Conservation (phyloP, 208 protist genomes). For the Leishmania gerbilli region DNA sequence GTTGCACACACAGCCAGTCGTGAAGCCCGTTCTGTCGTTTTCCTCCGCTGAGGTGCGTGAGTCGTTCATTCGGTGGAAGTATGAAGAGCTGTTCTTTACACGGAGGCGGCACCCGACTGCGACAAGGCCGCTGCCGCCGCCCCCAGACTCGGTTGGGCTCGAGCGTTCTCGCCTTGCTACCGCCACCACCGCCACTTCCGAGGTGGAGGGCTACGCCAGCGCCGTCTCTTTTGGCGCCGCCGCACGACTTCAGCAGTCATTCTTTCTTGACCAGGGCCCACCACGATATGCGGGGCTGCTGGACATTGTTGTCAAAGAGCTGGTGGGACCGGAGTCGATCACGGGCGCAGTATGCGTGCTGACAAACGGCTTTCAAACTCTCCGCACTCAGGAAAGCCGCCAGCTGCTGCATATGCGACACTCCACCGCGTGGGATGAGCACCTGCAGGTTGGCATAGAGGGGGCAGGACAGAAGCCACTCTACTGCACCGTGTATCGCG, state of each 20-base stretch:
- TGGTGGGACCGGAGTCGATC: slow-evolving; percentile 35
- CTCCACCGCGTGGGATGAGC: slow-evolving; percentile 64
- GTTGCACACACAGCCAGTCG: slow-evolving; percentile 19
- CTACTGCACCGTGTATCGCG: slow-evolving; percentile 57
- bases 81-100: slow-evolving; percentile 61
- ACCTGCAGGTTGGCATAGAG: slow-evolving; percentile 67
- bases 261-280: slow-evolving; percentile 37
- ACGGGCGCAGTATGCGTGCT: slow-evolving; percentile 51
- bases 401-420: slow-evolving; percentile 36
- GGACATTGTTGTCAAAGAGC: slow-evolving; percentile 62
- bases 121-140: slow-evolving; percentile 12
- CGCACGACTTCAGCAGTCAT: neutral
- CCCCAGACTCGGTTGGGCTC: slow-evolving; percentile 25
- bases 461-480: slow-evolving; percentile 30
- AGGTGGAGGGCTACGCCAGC: slow-evolving; percentile 4
- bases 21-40: slow-evolving; percentile 39
- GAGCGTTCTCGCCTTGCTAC: slow-evolving; percentile 14
- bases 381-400: slow-evolving; percentile 46
- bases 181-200: neutral
- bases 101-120: slow-evolving; percentile 26
- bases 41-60: slow-evolving; percentile 49
- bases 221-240: neutral
- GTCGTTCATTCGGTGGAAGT: slow-evolving; percentile 63
- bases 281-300: slow-evolving; percentile 56
- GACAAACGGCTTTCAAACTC: slow-evolving; percentile 75